Evolutionary conservation across 306 rosid species (phyloP), one percentile per base, ranked within the genome.

Genomic region (Trichosanthes truncata): DNA sequence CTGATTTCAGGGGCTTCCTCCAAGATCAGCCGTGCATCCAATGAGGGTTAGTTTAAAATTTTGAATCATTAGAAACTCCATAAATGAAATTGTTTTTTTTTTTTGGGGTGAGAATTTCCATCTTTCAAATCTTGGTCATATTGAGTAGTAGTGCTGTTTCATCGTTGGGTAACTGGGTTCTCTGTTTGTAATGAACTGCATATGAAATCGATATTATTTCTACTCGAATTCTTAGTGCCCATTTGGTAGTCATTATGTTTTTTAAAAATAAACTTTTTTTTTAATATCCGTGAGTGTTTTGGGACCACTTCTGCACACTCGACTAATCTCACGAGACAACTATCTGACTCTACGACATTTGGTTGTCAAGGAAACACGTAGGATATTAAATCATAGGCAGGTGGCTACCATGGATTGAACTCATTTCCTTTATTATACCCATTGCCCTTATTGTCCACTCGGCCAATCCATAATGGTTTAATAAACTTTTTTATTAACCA

Each of bases 11-110:
- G 99, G 97, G 57, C 93, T 90, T 81, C 99, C 99, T 88, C 99
- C 99, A 79, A 90, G 99, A 91, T 91, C 97, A 20, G 80, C 88
- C 3, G 99, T 95, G 73, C 97, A 95, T 87, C 99, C 99, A 29
- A 95, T 95, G 99, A 93, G 99, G 97, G 99, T 95, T 68, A 81
- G 89, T 89, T 18, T 49, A 61, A 66, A 63, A 52, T 74, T 66
- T 33, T 31, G 48, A 40, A 40, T 21, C 52, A 75, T 80, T 33
- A 11, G 59, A 29, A 53, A 21, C 52, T 61, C 26, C 20, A 11
- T 69, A n/a, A 45, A 71, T 6, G 76, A 76, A 71, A 25, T 45
- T 13, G 18, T 20, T 71, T 45, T 56, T 29, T 29, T 21, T 71
- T 71, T 40, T 74, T 92, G 81, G 75, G 7, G 8, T 68, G 52